phyloP scores from a whole-genome alignment of 257 asterid genomes.

The Paraleonurus japonicus region DNA sequence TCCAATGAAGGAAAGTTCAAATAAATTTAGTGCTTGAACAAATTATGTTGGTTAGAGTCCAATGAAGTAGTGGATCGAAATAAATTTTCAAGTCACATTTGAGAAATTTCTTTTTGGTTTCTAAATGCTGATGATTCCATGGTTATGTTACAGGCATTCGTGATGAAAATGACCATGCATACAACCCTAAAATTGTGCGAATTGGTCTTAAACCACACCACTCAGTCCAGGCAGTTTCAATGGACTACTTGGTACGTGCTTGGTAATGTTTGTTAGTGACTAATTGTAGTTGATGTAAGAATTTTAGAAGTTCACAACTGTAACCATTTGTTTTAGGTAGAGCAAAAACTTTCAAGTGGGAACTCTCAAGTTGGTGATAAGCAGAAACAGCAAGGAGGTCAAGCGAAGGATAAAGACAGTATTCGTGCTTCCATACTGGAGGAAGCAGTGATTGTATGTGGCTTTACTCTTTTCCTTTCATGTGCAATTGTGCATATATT shows the following conservation, averaged over 20 bases:
- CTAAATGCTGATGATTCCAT: constrained; percentile 18
- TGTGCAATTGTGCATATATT: constrained; percentile 1
- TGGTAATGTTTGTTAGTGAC: not conserved
- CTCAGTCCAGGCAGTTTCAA: constrained; percentile 89
- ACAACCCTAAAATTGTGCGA: constrained; percentile 94
- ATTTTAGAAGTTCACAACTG: constrained; percentile 14
- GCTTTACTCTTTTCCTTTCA: constrained; percentile 20
- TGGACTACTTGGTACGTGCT: constrained; percentile 74
- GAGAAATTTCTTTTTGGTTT: constrained; percentile 11
- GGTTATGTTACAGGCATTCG: constrained; percentile 68
- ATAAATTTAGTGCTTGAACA: constrained; percentile 16
- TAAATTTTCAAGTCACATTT: constrained; percentile 1
- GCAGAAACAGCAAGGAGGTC: constrained; percentile 91
- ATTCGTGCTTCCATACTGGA: constrained; percentile 86
- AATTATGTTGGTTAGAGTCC: not conserved
- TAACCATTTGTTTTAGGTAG: constrained; percentile 52
- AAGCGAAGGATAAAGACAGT: constrained; percentile 68
- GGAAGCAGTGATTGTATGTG: constrained; percentile 88
- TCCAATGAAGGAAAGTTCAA: not conserved
- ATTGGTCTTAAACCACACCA: constrained; percentile 92
- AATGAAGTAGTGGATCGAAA: constrained; percentile 10
- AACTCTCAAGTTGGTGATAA: constrained; percentile 74
- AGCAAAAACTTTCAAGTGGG: constrained; percentile 75
- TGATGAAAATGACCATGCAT: constrained; percentile 80
- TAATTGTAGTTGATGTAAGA: not conserved